Conservation (phyloP, 208 protist species). For the Endotrypanum monterogeii region DNA sequence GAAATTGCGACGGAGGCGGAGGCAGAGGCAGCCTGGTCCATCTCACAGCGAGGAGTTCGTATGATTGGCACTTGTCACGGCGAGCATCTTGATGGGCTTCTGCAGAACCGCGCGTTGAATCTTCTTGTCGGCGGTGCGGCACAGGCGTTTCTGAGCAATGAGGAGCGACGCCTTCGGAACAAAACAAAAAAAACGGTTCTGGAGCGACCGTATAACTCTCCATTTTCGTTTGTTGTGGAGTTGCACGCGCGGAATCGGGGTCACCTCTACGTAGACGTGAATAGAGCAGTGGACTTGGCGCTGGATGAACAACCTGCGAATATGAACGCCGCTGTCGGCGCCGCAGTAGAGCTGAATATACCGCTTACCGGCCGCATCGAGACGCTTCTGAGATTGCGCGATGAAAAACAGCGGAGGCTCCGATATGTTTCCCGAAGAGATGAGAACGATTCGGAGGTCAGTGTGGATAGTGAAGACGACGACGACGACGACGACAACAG, state of each 20-base stretch:
- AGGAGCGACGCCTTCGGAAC: slow-evolving; percentile 74
- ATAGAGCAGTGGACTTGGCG: slow-evolving; percentile 80
- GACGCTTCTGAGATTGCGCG: slow-evolving; percentile 26
- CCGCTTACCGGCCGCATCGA: slow-evolving; percentile 40
- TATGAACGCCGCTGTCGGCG: slow-evolving; percentile 47
- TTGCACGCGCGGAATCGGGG: slow-evolving; percentile 51
- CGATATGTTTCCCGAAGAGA: background rate
- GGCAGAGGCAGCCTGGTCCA: slow-evolving; percentile 84
- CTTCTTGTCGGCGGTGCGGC: slow-evolving; percentile 88
- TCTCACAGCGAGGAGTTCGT: slow-evolving; percentile 84
- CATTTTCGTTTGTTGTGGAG: slow-evolving; percentile 86
- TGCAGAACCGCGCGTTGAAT: slow-evolving; percentile 90
- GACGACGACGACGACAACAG: background rate
- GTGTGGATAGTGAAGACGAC: slow-evolving; percentile 4
- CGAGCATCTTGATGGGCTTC: slow-evolving; percentile 62
- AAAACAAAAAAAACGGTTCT: slow-evolving; percentile 87
- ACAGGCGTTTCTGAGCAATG: slow-evolving; percentile 90
- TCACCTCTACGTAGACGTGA: slow-evolving; percentile 83
- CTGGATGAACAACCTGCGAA: slow-evolving; percentile 74
- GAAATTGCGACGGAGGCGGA: slow-evolving; percentile 86
- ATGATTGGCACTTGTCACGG: slow-evolving; percentile 93
- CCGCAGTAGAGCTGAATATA: slow-evolving; percentile 36
- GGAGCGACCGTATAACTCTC: slow-evolving; percentile 71
- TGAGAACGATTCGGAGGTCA: background rate
- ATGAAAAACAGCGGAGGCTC: slow-evolving; percentile 1